Evolutionary conservation across 2,329 filamentous ascomycete species (phyloP), one percentile per base, ranked within the genome.

Genomic region (Grosmannia huntii): DNA sequence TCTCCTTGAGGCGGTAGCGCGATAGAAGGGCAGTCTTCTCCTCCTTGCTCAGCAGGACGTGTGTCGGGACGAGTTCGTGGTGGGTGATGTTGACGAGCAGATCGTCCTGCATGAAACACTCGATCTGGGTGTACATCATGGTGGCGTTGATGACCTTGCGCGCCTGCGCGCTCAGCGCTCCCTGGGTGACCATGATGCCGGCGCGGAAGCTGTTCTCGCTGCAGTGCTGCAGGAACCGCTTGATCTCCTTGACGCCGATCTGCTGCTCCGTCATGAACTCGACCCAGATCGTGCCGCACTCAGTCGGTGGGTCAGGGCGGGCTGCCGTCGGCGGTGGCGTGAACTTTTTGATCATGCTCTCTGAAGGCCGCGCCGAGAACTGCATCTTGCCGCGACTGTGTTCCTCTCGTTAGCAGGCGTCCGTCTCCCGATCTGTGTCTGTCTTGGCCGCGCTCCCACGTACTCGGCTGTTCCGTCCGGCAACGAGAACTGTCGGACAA

Each of bases 41-140:
- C 67, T 95, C 90, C 52, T 84, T 81, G 67, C 89, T 95, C 59
- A 99, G 82, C 61, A 97, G 75, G 44, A 97, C 85, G 70, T 99
- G 94, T 70, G 88, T 90, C 51, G 94, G 94, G 33, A 99, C 94
- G 58, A 99, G 81, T 74, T 97, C 92, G 75, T 99, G 94, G 71
- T 91, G 89, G 60, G 92, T 97, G 72, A 99, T 97, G 75, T 99
- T 99, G 73, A 99, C 91, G 60, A 97, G 80, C 66, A 99, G 74
- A 73, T 99, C 94, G 71, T 94, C 87, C 77, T 97, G 94, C 66
- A 92, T 83, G 76, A 99, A 99, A 70, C 90, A 89, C 76, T 99
- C 94, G 68, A 96, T 89, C 68, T 88, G 84, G 58, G 87, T 87
- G 69, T 83, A 80, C 62, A 84, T 83, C 65, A 87, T 83, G 59